Evolutionary conservation across 805 yeast species (phyloP), one percentile per base, ranked within the genome.

Genomic region (Metschnikowia gelsemii): DNA sequence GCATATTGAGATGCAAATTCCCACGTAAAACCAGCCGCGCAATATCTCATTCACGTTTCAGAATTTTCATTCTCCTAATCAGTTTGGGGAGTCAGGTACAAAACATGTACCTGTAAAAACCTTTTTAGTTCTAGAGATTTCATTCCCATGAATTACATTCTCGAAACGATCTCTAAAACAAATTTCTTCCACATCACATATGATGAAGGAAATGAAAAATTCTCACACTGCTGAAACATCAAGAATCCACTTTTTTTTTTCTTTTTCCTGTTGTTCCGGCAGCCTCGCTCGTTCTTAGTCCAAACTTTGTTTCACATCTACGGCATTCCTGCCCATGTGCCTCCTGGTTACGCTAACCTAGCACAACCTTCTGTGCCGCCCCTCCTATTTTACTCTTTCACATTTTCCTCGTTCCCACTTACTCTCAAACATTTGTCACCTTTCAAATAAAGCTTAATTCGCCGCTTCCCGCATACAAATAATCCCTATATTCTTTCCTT

Each of bases 1-100:
- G 42, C 42, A 27, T 24, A 12, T 32, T 17, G 36, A 38, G 42
- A 19, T 14, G 32, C 16, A 14, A 32, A 38, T 38, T 38, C 42
- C 28, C 21, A 26, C 13, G 27, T 38, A 38, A 38, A 38, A 38
- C 42, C 24, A 38, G 36, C 32, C 32, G 32, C 42, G 28, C 42
- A 16, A 11, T 32, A 16, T 16, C 5, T 31, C 25, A n/a, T n/a
- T n/a, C n/a, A n/a, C n/a, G n/a, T n/a, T n/a, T n/a, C n/a, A n/a
- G n/a, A n/a, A n/a, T n/a, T n/a, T n/a, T n/a, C n/a, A n/a, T n/a
- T n/a, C n/a, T n/a, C n/a, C n/a, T n/a, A n/a, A n/a, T n/a, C n/a
- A n/a, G n/a, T n/a, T n/a, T n/a, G n/a, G 14, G 28, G 20, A 23
- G 23, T 33, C 37, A 23, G 28, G 14, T 23, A 11, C 14, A 24